Evolutionary conservation across 2,329 filamentous ascomycete genomes (phyloP).

Genomic region (Fusarium sp.): DNA sequence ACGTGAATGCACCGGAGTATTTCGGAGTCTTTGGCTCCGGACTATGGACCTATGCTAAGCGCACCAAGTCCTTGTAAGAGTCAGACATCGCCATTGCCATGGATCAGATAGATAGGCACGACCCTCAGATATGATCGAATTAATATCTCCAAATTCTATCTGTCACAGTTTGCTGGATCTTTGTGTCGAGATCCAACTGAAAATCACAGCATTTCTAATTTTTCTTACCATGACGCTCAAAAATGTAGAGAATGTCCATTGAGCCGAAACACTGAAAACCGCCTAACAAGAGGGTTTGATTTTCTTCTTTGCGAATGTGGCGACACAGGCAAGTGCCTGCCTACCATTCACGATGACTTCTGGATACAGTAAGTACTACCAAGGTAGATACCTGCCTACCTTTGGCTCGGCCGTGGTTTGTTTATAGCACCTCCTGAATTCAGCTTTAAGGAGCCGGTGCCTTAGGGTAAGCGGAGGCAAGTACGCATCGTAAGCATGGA

Average conservation of each 20-base stretch:
- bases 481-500: not conserved
- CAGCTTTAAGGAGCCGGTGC: not conserved
- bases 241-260: not conserved
- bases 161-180: not conserved
- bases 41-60: not conserved
- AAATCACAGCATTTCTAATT: not conserved
- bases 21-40: slow-evolving; percentile 9
- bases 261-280: not conserved
- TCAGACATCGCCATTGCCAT: not conserved
- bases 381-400: too few relatives aligned
- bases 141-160: not conserved
- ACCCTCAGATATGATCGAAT: not conserved
- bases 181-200: not conserved
- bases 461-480: not conserved
- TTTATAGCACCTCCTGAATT: not conserved
- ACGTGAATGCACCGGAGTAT: slow-evolving; percentile 22
- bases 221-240: not conserved
- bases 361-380: not conserved
- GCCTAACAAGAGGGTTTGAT: not conserved
- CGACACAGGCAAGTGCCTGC: not conserved
- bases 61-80: not conserved
- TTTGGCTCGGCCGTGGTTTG: too few relatives aligned
- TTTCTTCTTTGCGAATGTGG: not conserved
- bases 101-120: not conserved
- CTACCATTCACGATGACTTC: not conserved